Base-by-base conservation (phyloP, 805 yeast species). In the Ogataea sp. region DNA sequence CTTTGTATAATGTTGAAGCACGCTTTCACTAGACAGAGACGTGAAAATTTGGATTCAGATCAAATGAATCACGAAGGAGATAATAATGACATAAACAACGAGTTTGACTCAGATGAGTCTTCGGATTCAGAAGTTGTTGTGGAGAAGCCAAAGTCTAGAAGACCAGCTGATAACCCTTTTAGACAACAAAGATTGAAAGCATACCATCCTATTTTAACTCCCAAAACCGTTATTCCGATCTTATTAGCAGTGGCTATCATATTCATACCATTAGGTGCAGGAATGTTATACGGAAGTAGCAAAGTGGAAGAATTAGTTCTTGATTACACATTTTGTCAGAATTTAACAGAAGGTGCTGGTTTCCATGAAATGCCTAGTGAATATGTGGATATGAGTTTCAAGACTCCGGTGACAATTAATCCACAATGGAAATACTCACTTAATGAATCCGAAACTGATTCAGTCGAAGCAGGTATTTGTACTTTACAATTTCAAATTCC, bases 231-330 rank as follows among this genome's bases (percentile, higher is more conserved):
- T 41, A 75, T 93, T 37, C 97, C 97, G 8, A 65, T 89, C 27
- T 70, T 93, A 43, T 70, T 88, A 40, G 48, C 78, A 20, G 62
- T 86, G 36, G 87, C 95, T 0, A 66, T 87, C 24, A 70, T 93
- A 5, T 90, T 93, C 61, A 84, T 94, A 0, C 97, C 97, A 2
- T 70, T 93, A 36, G 98, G 98, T 6, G 87, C 86, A 10, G 93
- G 85, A 17, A 74, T 90, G 56, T 64, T 88, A 28, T 78, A 75
- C 49, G 85, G 95, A 15, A 74, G 88, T 13, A 67, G 72, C 50
- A 74, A 78, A 46, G 90, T 89, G 14, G 85, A 90, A 53, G 84
- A 85, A 53, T 50, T 93, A 23, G 69, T 72, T 17, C 73, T 93
- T 33, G 84, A 88, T 49, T 90, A 90, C 57, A 75, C 89, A 25